Evolutionary conservation across 441 rosid species (phyloP).

Genomic region (Pelargonium cotyledonis): DNA sequence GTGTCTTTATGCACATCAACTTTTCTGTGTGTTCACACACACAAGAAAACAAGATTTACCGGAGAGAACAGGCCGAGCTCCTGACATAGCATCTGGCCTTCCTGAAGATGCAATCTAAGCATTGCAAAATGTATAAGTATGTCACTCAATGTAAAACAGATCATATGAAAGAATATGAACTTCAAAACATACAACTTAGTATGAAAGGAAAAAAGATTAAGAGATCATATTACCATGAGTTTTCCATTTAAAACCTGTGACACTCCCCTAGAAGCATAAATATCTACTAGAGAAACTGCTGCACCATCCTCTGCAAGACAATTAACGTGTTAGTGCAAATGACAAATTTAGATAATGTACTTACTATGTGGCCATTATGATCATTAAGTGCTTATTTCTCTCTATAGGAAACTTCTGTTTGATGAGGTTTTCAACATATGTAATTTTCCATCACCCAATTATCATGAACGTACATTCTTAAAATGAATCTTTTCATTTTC

Average conservation of each 20-base stretch:
- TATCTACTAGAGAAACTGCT: conserved; percentile 48
- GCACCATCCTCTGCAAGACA: conserved; percentile 49
- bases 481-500: too few species aligned
- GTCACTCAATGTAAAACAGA: conserved; percentile 14
- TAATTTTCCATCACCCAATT: too few species aligned
- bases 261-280: conserved; percentile 55
- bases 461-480: too few species aligned
- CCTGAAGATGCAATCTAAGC: conserved; percentile 78
- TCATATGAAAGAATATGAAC: neutral
- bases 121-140: conserved; percentile 17
- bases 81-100: conserved; percentile 59
- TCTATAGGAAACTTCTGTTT: too few species aligned
- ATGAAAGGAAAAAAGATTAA: neutral
- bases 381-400: conserved; percentile 7
- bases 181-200: neutral
- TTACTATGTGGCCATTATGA: conserved; percentile 11
- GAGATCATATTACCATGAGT: conserved; percentile 46
- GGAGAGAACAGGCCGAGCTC: conserved; percentile 70
- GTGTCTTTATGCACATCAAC: too few species aligned
- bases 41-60: conserved; percentile 35
- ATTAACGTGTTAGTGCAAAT: conserved; percentile 9
- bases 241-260: conserved; percentile 55
- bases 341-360: neutral
- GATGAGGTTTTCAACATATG: too few species aligned
- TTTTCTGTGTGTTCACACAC: neutral